Base-by-base conservation (phyloP, 805 yeast genomes). In the Maudiozyma barnettii region DNA sequence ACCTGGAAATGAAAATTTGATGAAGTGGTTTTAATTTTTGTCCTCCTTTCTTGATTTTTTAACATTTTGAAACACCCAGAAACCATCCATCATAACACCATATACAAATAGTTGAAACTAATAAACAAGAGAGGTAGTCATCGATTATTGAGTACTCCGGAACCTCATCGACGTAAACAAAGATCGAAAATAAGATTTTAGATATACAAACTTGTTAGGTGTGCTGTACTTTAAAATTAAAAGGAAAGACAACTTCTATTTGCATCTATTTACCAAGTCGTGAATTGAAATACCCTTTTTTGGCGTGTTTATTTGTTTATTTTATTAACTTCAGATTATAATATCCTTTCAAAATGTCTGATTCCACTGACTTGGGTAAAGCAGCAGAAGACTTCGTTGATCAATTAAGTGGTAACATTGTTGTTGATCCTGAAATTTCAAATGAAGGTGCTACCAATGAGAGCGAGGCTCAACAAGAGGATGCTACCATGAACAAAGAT, bases 51-150 rank as follows among this genome's bases (percentile, higher is more conserved):
- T 29, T 29, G 9, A 14, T 41, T 26, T 7, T 22, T n/a, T 20
- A n/a, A 12, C n/a, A n/a, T n/a, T n/a, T n/a, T n/a, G n/a, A n/a
- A 39, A 45, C 48, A 45, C 48, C 48, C 48, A 45, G 19, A 35
- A 29, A 8, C 41, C 40, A 41, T 37, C 42, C 45, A 45, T 38
- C 48, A 36, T 22, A 41, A 45, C 48, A 45, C 48, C 48, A 45
- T 45, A 41, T 41, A 41, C 45, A 45, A 41, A 31, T 18, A 21
- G 30, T 19, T 23, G 37, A 40, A 33, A 33, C 18, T n/a, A 33
- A 33, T 16, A 33, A 33, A 33, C 18, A 26, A 26, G 30, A 26
- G 30, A 26, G 10, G 30, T 26, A 26, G 30, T 26, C 30, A 26
- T 26, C 30, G 30, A 26, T 26, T 26, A 26, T 26, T 26, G 30